Evolutionary conservation across 2,329 filamentous ascomycete species (phyloP), one percentile per base, ranked within the genome.

Genomic region (Cladosporium austrohemisphaericum): DNA sequence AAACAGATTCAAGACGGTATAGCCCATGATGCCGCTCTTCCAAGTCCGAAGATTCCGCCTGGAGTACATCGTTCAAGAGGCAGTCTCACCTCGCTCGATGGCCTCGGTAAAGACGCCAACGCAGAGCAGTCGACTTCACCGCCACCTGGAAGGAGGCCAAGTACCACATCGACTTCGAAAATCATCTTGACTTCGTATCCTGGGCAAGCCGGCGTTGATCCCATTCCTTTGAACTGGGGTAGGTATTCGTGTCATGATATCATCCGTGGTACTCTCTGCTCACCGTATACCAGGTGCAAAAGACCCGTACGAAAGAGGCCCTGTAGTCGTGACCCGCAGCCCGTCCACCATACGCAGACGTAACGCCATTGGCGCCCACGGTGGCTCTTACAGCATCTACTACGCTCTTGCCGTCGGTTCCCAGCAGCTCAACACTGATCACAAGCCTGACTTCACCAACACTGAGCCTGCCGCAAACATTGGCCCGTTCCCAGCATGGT

Each of bases 381-480:
- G 93, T 55, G 92, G 93, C 50, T 96, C 90, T 4, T 97, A 98
- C 68, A 90, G 88, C 54, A 92, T 96, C 56, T 97, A 97, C 73
- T 90, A 95, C 65, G 92, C 92, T 18, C 78, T 97, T 22, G 92
- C 92, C 10, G 84, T 97, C 56, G 92, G 92, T 18, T 93, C 88
- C 65, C 91, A 92, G 61, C 86, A 97, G 65, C 79, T 97, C 51
- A 82, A 88, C 54, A 77, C 82, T 32, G 85, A 95, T 58, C 91
- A 96, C 69, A 86, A 79, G 61, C 82, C 85, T 9, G 83, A 86
- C 65, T 84, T 86, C 67, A 85, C 84, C 54, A 88, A 97, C 68
- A 95, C 90, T 8, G 88, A 97, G 67, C 93, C 93, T 10, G 90
- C 91, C n/a, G 88, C 83, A 18, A 81, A 85, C 46, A 88, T 97